Conservation (phyloP, 129 eudicot species). For the Apium graveolens region DNA sequence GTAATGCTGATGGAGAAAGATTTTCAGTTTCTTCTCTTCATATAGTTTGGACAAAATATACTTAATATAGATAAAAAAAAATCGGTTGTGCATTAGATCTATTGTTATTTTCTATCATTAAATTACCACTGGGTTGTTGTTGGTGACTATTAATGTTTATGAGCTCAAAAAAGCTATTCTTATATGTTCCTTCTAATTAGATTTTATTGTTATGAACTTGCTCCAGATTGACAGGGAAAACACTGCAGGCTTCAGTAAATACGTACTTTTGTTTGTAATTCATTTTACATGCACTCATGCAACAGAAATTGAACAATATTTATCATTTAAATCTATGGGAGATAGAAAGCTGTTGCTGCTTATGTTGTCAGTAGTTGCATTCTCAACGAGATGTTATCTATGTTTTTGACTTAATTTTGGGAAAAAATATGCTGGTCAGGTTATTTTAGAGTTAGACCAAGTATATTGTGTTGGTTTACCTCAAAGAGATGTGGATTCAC, state of each 20-base stretch:
- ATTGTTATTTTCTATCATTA: background rate
- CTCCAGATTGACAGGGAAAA: background rate
- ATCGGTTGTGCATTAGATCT: background rate
- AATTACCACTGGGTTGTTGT: background rate
- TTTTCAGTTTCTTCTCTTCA: background rate
- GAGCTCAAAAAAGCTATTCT: background rate
- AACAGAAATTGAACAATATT: background rate
- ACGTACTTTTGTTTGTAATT: background rate
- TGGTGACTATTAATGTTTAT: background rate
- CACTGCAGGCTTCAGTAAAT: background rate
- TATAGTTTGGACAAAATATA: background rate
- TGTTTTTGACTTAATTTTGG: background rate
- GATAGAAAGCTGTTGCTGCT: background rate
- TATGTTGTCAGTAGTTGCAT: background rate
- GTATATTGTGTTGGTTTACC: background rate
- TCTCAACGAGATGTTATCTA: background rate
- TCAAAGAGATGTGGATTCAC: background rate
- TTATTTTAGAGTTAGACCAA: background rate
- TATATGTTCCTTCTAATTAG: background rate
- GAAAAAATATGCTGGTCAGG: background rate
- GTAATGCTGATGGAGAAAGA: conserved; percentile 27
- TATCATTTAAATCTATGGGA: background rate
- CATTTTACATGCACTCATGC: background rate
- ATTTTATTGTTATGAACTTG: background rate
- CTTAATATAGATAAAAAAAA: background rate